Conservation (phyloP, 1,284 basidiomycete species). For the Cryptococcus neoformans region DNA sequence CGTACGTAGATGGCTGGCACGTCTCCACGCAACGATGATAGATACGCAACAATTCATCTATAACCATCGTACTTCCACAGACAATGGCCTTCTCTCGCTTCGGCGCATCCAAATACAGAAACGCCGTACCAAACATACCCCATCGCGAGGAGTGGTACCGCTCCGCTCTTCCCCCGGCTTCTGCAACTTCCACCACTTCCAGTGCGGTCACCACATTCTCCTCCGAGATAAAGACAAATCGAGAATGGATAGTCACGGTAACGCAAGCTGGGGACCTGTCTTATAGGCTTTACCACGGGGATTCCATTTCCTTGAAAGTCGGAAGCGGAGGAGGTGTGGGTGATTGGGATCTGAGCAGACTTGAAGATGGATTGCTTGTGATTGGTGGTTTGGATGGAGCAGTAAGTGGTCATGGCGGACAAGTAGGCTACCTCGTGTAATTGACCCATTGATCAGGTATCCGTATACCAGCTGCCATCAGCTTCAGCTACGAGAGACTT, state of each 20-base stretch:
- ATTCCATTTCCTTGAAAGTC: constrained; percentile 21
- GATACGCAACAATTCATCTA: too few species aligned
- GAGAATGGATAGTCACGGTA: constrained; percentile 34
- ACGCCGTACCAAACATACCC: constrained; percentile 28
- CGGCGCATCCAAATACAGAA: constrained; percentile 44
- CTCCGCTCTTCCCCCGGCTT: constrained; percentile 13
- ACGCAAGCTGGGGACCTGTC: constrained; percentile 30
- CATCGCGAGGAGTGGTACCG: constrained; percentile 37
- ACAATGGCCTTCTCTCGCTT: constrained; percentile 22
- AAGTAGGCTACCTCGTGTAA: neutral
- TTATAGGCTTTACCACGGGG: constrained; percentile 21
- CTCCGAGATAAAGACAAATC: constrained; percentile 34
- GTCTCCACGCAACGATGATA: too few species aligned
- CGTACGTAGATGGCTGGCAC: too few species aligned
- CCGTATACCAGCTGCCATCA: constrained; percentile 15
- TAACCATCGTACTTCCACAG: too few species aligned
- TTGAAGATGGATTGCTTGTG: constrained; percentile 32
- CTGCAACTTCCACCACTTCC: constrained; percentile 14
- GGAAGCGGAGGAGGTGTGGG: constrained; percentile 30
- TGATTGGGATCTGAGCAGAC: constrained; percentile 40
- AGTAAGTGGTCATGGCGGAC: constrained; percentile 16
- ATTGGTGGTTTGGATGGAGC: constrained; percentile 33
- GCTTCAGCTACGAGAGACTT: neutral
- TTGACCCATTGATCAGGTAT: constrained; percentile 11
- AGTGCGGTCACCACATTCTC: constrained; percentile 20